Base-by-base conservation (phyloP, 768 basidiomycete genomes). In the Tricholoma flavovirens region DNA sequence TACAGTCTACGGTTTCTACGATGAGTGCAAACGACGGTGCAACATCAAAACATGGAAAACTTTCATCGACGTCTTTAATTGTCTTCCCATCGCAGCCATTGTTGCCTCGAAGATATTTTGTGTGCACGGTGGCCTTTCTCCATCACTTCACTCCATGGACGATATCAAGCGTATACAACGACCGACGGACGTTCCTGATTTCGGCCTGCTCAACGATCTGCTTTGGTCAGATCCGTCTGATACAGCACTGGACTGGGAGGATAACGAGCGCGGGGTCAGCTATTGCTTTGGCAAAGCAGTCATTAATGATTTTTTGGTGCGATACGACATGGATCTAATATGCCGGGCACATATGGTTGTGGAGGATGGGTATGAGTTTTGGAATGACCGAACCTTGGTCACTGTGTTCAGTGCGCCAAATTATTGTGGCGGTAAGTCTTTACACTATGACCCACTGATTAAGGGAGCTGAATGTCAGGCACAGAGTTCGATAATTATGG, bases 11-110 rank as follows among this genome's bases (percentile, higher is more conserved):
- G 97, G 97, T 24, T 99, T 99, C 75, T 99, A 99, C 72, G 97
- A 98, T 75, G 97, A 99, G 75, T 99, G 97, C 80, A 99, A 99
- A 76, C 87, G 97, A 68, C 84, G 97, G 61, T 97, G 94, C 80
- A 98, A 96, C 71, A 93, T 98, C 80, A 99, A 98, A 77, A 95
- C 92, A 24, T 99, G 97, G 97, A 98, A 96, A 76, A 95, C 93
- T 2, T 98, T 99, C 72, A 92, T 98, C 71, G 97, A 99, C 75
- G 96, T 98, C 56, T 99, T 99, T 83, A 98, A 99, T 73, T 95
- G 94, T 66, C 83, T 99, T 11, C 97, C 97, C 50, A 98, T 99
- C 66, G 95, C 96, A 38, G 94, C 97, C 30, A 90, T 99, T 67
- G 97, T 99, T 49, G 97, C 96, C 7, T 93, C 93, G 64, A 99